Conservation (phyloP, 108 stramenopile genomes). For the Conticribra weissflogii region DNA sequence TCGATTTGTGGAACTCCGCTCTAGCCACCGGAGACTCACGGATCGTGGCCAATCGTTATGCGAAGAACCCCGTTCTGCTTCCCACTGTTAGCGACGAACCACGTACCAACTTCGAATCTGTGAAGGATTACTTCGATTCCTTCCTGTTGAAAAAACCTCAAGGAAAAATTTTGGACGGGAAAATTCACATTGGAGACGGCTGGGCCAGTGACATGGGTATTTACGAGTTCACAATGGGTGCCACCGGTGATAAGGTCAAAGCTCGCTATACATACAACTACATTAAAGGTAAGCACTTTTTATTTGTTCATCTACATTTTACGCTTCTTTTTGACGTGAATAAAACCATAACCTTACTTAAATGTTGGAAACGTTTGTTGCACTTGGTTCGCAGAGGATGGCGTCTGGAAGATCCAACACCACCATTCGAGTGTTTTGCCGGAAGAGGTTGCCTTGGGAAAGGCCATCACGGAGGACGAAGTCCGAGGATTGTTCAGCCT, state of each 20-base stretch:
- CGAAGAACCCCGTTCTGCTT: constrained; percentile 49
- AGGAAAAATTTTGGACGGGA: constrained; percentile 41
- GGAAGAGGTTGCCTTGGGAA: too few species aligned
- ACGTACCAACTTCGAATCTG: constrained; percentile 45
- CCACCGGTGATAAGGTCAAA: too few species aligned
- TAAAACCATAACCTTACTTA: too few species aligned
- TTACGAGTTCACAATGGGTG: constrained; percentile 63
- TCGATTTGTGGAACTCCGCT: constrained; percentile 71
- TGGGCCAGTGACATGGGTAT: constrained; percentile 55
- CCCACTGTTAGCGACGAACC: constrained; percentile 57
- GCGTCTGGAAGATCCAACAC: constrained; percentile 48
- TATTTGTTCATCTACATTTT: too few species aligned
- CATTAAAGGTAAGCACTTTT: constrained; percentile 51
- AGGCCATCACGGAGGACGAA: constrained; percentile 43
- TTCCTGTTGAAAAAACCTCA: constrained; percentile 54
- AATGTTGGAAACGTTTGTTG: constrained; percentile 44
- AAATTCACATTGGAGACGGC: too few species aligned
- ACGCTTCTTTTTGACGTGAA: too few species aligned
- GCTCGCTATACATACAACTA: too few species aligned
- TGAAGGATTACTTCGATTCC: constrained; percentile 57
- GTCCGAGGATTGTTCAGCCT: constrained; percentile 49
- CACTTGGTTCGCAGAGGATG: constrained; percentile 33
- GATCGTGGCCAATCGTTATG: constrained; percentile 57
- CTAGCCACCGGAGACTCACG: constrained; percentile 60
- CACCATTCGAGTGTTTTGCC: constrained; percentile 54